Evolutionary conservation across 129 eudicot genomes (phyloP).

Genomic region (Mikania micrantha): DNA sequence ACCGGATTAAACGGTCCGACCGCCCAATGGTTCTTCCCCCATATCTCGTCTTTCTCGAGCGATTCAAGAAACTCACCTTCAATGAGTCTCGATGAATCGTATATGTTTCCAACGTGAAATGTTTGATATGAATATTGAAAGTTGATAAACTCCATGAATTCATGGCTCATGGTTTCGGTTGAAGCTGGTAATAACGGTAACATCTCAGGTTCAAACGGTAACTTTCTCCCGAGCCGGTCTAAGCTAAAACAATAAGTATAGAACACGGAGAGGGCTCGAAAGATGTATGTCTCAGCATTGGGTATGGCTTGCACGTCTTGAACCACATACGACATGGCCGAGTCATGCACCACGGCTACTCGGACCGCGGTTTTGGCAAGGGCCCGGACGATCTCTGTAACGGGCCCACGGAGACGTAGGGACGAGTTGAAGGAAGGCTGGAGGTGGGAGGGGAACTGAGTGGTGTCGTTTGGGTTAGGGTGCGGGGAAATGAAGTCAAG

Average conservation of each 20-base stretch:
- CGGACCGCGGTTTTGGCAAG: slow-evolving; percentile 20
- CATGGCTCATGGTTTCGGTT: slow-evolving; percentile 11
- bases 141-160: slow-evolving; percentile 12
- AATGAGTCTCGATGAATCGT: slow-evolving; percentile 30
- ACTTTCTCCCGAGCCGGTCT: slow-evolving; percentile 22
- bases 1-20: slow-evolving; percentile 64
- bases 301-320: slow-evolving; percentile 31
- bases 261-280: slow-evolving; percentile 21
- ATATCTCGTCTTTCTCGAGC: slow-evolving; percentile 14
- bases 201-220: not conserved
- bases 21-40: slow-evolving; percentile 40
- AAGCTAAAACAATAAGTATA: not conserved
- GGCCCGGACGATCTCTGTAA: slow-evolving; percentile 9
- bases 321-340: slow-evolving; percentile 33
- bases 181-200: slow-evolving; percentile 1
- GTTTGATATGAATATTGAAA: not conserved
- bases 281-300: slow-evolving; percentile 45
- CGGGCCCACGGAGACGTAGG: slow-evolving; percentile 28
- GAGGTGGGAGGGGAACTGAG: slow-evolving; percentile 34
- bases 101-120: slow-evolving; percentile 33
- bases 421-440: slow-evolving; percentile 18
- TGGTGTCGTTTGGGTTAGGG: slow-evolving; percentile 8
- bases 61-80: slow-evolving; percentile 47
- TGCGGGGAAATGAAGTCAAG: slow-evolving; percentile 15
- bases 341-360: slow-evolving; percentile 38